Conservation (phyloP, 2,329 filamentous ascomycete genomes). For the Sordariomycetes sp. region DNA sequence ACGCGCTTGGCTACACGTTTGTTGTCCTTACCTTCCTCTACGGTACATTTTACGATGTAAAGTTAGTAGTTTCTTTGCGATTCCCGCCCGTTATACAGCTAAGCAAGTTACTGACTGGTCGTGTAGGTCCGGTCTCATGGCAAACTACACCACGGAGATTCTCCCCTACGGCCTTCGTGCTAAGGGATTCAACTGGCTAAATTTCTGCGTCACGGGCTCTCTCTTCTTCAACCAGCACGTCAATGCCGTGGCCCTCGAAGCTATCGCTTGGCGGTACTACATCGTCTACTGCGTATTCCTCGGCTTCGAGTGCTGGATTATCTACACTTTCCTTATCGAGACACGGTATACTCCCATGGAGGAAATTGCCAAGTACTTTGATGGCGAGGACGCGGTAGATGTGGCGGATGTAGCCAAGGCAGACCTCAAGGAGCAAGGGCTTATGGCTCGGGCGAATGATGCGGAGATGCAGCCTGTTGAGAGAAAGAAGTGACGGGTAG, state of each 20-base stretch:
- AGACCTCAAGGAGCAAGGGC: neutral
- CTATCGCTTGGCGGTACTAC: conserved; percentile 10
- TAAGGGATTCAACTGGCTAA: conserved; percentile 13
- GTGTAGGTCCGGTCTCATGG: conserved; percentile 11
- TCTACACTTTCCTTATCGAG: conserved; percentile 19
- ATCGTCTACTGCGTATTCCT: conserved; percentile 8
- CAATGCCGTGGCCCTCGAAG: conserved; percentile 11
- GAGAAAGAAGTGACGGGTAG: neutral
- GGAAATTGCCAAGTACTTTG: conserved; percentile 23
- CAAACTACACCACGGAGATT: conserved; percentile 13
- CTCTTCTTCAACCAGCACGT: conserved; percentile 10
- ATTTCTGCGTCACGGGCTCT: conserved; percentile 8
- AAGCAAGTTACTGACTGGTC: neutral
- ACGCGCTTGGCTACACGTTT: conserved; percentile 11
- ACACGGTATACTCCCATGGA: conserved; percentile 23
- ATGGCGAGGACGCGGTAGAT: conserved; percentile 18
- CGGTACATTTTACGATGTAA: conserved; percentile 17
- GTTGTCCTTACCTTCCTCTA: conserved; percentile 20
- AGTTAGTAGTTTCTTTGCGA: conserved; percentile 19
- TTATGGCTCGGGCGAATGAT: neutral
- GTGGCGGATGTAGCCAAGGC: neutral
- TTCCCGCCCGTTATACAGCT: neutral
- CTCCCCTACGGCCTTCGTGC: conserved; percentile 13
- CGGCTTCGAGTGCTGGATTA: conserved; percentile 7
- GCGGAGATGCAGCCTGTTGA: neutral